phyloP scores from a whole-genome alignment of 1,139 yeast genomes.

The Citeromyces siamensis region DNA sequence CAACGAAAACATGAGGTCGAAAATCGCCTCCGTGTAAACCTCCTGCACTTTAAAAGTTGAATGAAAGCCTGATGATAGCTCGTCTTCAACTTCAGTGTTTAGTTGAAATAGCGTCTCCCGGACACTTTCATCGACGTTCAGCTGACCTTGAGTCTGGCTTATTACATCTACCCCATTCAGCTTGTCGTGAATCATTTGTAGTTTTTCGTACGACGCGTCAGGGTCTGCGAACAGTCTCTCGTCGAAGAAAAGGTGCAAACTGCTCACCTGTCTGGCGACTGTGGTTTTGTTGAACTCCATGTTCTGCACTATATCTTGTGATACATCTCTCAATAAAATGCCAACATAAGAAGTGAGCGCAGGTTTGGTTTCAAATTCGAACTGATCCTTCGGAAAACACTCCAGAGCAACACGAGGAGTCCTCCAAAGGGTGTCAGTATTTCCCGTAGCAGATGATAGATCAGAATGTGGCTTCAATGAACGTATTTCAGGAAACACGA shows the following conservation, averaged over 20 bases:
- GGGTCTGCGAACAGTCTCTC: constrained; percentile 68
- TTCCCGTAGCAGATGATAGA: constrained; percentile 20
- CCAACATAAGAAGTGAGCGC: constrained; percentile 44
- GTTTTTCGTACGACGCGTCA: constrained; percentile 70
- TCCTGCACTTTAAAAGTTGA: constrained; percentile 91
- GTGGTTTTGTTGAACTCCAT: constrained; percentile 85
- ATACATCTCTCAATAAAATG: constrained; percentile 60
- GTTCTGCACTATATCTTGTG: constrained; percentile 62
- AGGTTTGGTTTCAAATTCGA: constrained; percentile 63
- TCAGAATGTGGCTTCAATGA: constrained; percentile 20
- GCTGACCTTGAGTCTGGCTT: constrained; percentile 19
- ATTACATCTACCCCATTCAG: constrained; percentile 21
- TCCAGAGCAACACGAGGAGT: constrained; percentile 54
- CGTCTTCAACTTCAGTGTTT: constrained; percentile 19
- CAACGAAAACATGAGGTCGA: constrained; percentile 65
- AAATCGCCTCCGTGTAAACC: constrained; percentile 71
- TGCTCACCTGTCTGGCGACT: constrained; percentile 73
- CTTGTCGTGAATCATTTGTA: constrained; percentile 23
- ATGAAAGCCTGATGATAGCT: constrained; percentile 24
- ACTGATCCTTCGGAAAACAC: constrained; percentile 36
- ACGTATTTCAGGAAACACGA: constrained; percentile 33
- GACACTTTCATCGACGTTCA: constrained; percentile 17
- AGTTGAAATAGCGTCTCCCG: constrained; percentile 18
- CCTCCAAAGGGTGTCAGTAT: constrained; percentile 36
- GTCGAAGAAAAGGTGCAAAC: constrained; percentile 63